phyloP scores from a whole-genome alignment of 73 alveolate genomes.

The Tetrahymena elliotti region DNA sequence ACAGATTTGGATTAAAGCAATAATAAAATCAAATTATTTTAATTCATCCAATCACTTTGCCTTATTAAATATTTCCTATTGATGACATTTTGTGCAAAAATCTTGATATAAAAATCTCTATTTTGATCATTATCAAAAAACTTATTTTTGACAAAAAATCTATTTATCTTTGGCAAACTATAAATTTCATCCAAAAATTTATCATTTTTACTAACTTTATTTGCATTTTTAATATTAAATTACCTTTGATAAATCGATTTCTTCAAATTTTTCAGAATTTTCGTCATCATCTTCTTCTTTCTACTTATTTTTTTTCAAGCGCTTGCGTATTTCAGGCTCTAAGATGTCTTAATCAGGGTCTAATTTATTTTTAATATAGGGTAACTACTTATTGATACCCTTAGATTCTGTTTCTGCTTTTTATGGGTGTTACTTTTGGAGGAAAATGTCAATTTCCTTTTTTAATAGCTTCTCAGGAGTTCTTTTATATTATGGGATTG shows the following conservation, averaged over 20 bases:
- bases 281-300: neutral
- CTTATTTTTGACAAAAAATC: too few species aligned
- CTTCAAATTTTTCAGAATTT: neutral
- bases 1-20: too few species aligned
- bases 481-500: neutral
- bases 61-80: too few species aligned
- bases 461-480: neutral
- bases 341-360: neutral
- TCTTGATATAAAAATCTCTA: too few species aligned
- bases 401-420: neutral
- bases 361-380: neutral
- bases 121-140: too few species aligned
- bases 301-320: neutral
- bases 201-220: neutral
- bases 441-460: neutral
- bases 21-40: too few species aligned
- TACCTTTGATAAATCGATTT: neutral
- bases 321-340: neutral
- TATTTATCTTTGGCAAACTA: neutral
- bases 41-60: too few species aligned
- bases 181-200: neutral
- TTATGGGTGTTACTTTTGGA: neutral
- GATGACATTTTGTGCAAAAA: too few species aligned
- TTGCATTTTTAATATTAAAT: neutral
- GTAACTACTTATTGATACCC: neutral